phyloP scores from a whole-genome alignment of 352 stramenopile genomes.

The Stramenopiles sp. region DNA sequence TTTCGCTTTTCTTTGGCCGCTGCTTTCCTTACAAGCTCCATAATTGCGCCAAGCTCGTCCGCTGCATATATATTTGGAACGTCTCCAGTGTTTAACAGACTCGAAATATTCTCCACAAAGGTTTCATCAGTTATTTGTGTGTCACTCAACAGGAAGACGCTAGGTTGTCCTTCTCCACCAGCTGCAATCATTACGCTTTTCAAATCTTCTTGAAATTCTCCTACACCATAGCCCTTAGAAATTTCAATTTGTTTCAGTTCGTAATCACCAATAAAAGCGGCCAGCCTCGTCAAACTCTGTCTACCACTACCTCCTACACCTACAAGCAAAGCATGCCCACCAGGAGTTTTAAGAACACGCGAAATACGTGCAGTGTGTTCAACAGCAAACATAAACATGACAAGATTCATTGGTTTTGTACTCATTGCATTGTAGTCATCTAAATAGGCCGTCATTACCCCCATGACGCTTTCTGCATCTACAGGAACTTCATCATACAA shows the following conservation, averaged over 20 bases:
- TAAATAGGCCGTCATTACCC: conserved; percentile 57
- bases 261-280: conserved; percentile 73
- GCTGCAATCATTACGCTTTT: conserved; percentile 67
- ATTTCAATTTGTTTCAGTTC: conserved; percentile 81
- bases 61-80: conserved; percentile 76
- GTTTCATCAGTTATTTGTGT: conserved; percentile 79
- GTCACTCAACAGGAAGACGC: conserved; percentile 80
- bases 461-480: conserved; percentile 57
- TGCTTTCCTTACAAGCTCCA: conserved; percentile 46
- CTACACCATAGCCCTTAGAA: conserved; percentile 74
- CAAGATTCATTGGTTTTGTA: conserved; percentile 78
- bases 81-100: conserved; percentile 82
- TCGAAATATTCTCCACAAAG: conserved; percentile 88
- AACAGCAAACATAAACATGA: conserved; percentile 87
- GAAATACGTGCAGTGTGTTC: conserved; percentile 72
- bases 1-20: conserved; percentile 33
- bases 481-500: conserved; percentile 36
- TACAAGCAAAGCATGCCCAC: conserved; percentile 71
- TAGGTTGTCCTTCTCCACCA: conserved; percentile 48
- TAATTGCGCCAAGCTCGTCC: conserved; percentile 78
- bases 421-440: conserved; percentile 70
- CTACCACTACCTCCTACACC: conserved; percentile 71
- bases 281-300: conserved; percentile 65
- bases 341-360: conserved; percentile 75
- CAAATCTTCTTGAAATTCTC: conserved; percentile 80